phyloP scores from a whole-genome alignment of 2,329 filamentous ascomycete species.

The Chaetomiaceae sp. region DNA sequence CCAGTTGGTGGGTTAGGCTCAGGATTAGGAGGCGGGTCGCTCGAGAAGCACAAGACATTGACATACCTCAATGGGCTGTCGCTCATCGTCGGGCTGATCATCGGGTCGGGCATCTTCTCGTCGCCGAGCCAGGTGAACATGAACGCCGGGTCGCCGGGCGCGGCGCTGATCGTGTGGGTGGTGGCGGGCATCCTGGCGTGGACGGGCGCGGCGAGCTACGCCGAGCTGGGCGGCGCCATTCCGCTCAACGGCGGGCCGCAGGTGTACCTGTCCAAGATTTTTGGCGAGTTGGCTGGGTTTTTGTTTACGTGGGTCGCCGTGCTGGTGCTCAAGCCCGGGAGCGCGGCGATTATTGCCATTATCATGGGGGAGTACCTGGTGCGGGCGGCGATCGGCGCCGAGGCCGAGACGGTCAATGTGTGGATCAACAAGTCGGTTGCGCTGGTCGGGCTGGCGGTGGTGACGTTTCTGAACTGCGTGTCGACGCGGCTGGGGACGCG shows the following conservation, averaged over 20 bases:
- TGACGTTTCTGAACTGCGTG: constrained; percentile 84
- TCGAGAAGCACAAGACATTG: constrained; percentile 93
- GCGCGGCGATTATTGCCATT: constrained; percentile 89
- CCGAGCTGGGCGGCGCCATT: constrained; percentile 91
- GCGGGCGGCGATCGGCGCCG: constrained; percentile 78
- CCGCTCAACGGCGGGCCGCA: constrained; percentile 92
- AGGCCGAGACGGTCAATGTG: constrained; percentile 71
- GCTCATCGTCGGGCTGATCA: constrained; percentile 86
- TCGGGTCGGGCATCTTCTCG: constrained; percentile 94
- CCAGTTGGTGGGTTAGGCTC: constrained; percentile 59
- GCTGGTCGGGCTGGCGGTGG: constrained; percentile 65
- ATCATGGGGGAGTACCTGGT: constrained; percentile 99
- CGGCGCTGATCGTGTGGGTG: constrained; percentile 84
- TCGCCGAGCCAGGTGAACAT: constrained; percentile 89
- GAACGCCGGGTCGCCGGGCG: constrained; percentile 87
- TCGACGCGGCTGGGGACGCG: constrained; percentile 85
- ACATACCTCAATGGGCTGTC: constrained; percentile 93
- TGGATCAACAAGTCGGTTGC: constrained; percentile 93
- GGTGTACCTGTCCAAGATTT: constrained; percentile 92
- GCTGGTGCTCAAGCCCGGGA: constrained; percentile 87
- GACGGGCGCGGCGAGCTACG: constrained; percentile 93
- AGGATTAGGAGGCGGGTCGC: constrained; percentile 68
- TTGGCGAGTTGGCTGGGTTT: constrained; percentile 88
- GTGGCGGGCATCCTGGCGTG: constrained; percentile 90
- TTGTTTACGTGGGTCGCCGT: constrained; percentile 96